Base-by-base conservation (phyloP, 306 rosid species). In the Medicago ruthenica region DNA sequence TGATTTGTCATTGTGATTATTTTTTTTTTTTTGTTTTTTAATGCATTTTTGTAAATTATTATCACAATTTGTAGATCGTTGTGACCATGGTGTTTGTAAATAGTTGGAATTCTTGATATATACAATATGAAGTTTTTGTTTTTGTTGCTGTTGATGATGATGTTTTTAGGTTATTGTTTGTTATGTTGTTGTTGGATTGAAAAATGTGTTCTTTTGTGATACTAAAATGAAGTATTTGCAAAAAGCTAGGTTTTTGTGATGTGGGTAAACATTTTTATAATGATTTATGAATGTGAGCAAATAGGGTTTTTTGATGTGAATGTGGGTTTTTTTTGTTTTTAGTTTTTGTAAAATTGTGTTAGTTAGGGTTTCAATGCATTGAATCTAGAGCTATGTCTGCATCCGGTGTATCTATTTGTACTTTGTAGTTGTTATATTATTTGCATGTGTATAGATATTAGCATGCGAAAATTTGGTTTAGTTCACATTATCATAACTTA, bases 21-120 rank as follows among this genome's bases (percentile, higher is more conserved):
- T 8, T 9, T 40, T 27, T 8, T 9, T 40, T 17, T 44, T 8
- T 44, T 59, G 7, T 22, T 70, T 34, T 12, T 60, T 76, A 27
- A 67, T 75, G 27, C 87, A 79, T 77, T 88, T 22, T 14, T 13
- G 24, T 24, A 15, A 1, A 14, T 53, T 14, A 3, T 75, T 36
- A 11, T 70, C 2, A 8, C n/a, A 14, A n/a, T 69, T 77, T 55
- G 1, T 69, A 63, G 80, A 77, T 84, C 78, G 71, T 40, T 39
- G 44, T 9, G 42, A 24, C 42, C 40, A 24, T 47, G 37, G 18
- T 61, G 42, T 62, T 13, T 51, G 21, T 34, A 21, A 47, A 54
- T 73, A 27, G 54, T 27, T 65, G n/a, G 39, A 62, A 42, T 55
- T 65, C 36, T 6, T 45, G n/a, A 39, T 64, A 14, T 58, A 16